These are phyloP conservation scores for Podospora anserina DNA, from an alignment of 495 filamentous ascomycete species.

Conservation along the genomic window DNA sequence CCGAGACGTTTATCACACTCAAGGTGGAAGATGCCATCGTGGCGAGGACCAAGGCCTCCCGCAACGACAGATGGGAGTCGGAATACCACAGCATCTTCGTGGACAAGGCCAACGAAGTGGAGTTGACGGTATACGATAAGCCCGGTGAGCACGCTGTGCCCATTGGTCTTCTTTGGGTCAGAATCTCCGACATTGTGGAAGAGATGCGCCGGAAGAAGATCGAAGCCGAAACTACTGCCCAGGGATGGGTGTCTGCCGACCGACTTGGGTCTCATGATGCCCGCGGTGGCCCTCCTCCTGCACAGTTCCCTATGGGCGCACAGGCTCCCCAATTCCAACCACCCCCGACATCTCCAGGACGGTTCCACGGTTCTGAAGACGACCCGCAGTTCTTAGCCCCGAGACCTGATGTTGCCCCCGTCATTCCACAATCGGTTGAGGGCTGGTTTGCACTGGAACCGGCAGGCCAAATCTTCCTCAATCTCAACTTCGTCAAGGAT, in stretches of 20 bases:
- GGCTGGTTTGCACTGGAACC: constrained; percentile 97
- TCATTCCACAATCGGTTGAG: constrained; percentile 71
- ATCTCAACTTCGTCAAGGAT: constrained; percentile 77
- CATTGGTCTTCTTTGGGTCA: constrained; percentile 92
- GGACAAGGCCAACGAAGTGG: constrained; percentile 97
- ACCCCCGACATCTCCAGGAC: constrained; percentile 35
- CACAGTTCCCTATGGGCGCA: constrained; percentile 55
- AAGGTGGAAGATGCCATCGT: constrained; percentile 94
- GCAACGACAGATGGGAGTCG: constrained; percentile 86
- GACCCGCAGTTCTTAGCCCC: constrained; percentile 17
- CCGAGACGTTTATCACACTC: constrained; percentile 90
- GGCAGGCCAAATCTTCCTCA: constrained; percentile 77
- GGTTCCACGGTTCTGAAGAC: constrained; percentile 9
- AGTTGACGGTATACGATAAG: constrained; percentile 97
- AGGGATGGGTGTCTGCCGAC: constrained; percentile 96
- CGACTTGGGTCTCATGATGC: constrained; percentile 65
- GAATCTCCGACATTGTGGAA: constrained; percentile 95
- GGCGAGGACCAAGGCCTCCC: constrained; percentile 79
- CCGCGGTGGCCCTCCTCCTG: constrained; percentile 35
- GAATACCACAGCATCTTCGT: constrained; percentile 88
- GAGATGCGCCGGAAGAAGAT: constrained; percentile 97
- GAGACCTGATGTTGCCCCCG: constrained; percentile 26
- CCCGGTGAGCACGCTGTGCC: constrained; percentile 82
- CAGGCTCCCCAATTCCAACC: constrained; percentile 44
- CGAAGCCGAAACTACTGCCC: constrained; percentile 83